Base-by-base conservation (phyloP, 495 filamentous ascomycete species). In the Wilcoxina mikolae region DNA sequence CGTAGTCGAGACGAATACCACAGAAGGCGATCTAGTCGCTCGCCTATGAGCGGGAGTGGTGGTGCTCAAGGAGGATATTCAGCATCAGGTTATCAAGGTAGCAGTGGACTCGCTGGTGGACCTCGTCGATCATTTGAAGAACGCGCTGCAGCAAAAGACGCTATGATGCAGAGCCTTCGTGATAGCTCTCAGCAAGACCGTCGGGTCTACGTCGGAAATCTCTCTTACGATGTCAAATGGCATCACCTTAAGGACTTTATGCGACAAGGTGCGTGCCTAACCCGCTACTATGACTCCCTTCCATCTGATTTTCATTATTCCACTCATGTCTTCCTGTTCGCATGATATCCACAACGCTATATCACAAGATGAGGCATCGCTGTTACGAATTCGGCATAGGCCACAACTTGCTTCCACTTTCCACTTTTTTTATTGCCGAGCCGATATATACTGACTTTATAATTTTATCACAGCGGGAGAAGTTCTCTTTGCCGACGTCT, bases 211-310 rank as follows among this genome's bases (percentile, higher is more conserved):
- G 93, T 98, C 67, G 91, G 91, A 72, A 98, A 98, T 65, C 76
- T 98, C 58, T 88, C 87, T 39, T 98, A 98, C 72, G 91, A 98
- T 78, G 91, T 98, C 63, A 98, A 98, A 73, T 98, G 93, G 93
- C 89, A 95, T 75, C 90, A 95, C 65, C 78, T 98, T 41, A 98
- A 98, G 75, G 91, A 98, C 74, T 96, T 96, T 70, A 98, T 98
- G 91, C 81, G 91, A 78, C 84, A 94, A 80, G 91, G 91, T 96
- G 71, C 74, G 84, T 76, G 59, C n/a, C 47, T 48, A n/a, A n/a
- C n/a, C n/a, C n/a, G n/a, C n/a, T n/a, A n/a, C n/a, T n/a, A n/a
- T n/a, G n/a, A 4, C 23, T 18, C 27, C 11, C 45, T 12, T 45
- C 27, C 9, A 7, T 28, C 20, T 28, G 4, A 11, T 26, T 49